Evolutionary conservation across 1,139 yeast species (phyloP).

Genomic region (Geotrichum restrictum): DNA sequence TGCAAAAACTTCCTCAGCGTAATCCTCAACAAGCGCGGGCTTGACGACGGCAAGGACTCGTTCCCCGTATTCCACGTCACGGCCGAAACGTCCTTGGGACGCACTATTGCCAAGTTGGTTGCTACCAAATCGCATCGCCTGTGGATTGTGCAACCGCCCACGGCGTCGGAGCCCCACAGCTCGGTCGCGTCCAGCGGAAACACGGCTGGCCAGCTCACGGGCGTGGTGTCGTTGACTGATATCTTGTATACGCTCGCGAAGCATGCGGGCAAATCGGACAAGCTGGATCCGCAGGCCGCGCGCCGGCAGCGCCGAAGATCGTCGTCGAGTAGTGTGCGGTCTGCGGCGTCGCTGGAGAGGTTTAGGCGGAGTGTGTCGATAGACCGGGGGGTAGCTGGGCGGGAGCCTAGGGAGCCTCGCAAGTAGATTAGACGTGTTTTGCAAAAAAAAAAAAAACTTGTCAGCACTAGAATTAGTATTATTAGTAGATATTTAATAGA

Average conservation of each 20-base stretch:
- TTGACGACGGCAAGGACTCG: constrained; percentile 92
- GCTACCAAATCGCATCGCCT: constrained; percentile 91
- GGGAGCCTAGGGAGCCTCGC: no score
- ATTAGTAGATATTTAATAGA: no score
- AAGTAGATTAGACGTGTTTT: no score
- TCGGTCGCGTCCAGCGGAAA: constrained; percentile 33
- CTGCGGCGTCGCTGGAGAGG: constrained; percentile 28
- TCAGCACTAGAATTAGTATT: no score
- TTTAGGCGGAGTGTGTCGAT: constrained; percentile 24
- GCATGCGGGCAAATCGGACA: constrained; percentile 58
- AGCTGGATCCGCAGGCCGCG: constrained; percentile 72
- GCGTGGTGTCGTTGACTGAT: constrained; percentile 89
- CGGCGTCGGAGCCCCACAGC: not conserved
- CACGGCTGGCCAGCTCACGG: constrained; percentile 75
- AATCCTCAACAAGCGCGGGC: constrained; percentile 80
- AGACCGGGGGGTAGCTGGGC: constrained; percentile 14
- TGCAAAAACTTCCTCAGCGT: constrained; percentile 85
- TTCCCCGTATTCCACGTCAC: constrained; percentile 95
- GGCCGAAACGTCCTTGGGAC: constrained; percentile 69
- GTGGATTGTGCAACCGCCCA: constrained; percentile 72
- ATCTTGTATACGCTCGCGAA: constrained; percentile 76
- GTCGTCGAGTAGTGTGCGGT: constrained; percentile 42
- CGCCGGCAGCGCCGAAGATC: constrained; percentile 75
- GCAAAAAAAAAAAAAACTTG: no score
- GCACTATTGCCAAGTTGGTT: constrained; percentile 89